Base-by-base conservation (phyloP, 2,329 filamentous ascomycete species). In the Diaporthe ampelina region DNA sequence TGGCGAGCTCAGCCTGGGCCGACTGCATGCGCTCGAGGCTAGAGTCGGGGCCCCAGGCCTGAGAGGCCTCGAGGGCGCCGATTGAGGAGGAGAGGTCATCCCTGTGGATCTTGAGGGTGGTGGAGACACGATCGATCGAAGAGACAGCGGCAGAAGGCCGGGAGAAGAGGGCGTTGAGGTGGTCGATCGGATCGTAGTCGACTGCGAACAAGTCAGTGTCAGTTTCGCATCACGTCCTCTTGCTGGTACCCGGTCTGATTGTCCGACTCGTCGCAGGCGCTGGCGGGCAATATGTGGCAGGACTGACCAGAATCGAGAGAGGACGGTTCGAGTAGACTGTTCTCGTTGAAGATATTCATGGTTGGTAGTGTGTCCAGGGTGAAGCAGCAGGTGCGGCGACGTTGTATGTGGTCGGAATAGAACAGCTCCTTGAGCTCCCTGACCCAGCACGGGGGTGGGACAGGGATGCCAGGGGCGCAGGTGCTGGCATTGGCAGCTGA, bases 151-250 rank as follows among this genome's bases (percentile, higher is more conserved):
- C 92, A 48, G 95, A 94, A 0, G 96, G 94, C 80, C 97, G 94
- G 68, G 95, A 92, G 87, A 99, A 99, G 80, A 99, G 93, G 76
- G 93, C 89, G 86, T 99, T 98, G 73, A 99, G 90, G 84, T 99
- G 95, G 79, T 94, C 90, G 82, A 98, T 93, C 71, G 97, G 95
- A 82, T 98, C 93, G 86, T 98, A 98, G 83, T 98, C 92, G 83
- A 86, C 89, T 90, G 80, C 29, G 11, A 50, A 50, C 50, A n/a
- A 21, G 48, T 15, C 9, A 63, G 50, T 35, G 48, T 63, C 29
- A 35, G 70, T 37, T 43, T 17, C 15, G 15, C 40, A 32, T 26
- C 76, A 76, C 75, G 72, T 57, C 48, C 74, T 57, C 32, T 54
- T 43, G 29, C 40, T 37, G 40, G 21, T 21, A 52, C 13, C 35